Base-by-base conservation (phyloP, 1,284 basidiomycete species). In the Mycena citricolor region DNA sequence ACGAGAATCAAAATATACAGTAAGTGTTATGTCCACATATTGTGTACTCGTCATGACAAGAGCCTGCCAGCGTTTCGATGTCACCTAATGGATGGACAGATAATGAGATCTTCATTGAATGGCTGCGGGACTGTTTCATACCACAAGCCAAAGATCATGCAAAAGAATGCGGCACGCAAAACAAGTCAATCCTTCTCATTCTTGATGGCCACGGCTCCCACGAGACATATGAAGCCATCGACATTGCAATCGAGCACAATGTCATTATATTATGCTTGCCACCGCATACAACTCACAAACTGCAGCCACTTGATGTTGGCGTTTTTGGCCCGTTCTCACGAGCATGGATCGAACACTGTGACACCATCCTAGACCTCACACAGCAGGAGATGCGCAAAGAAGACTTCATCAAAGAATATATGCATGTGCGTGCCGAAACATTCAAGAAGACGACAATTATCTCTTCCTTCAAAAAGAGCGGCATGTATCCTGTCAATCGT, bases 31-130 rank as follows among this genome's bases (percentile, higher is more conserved):
- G 40, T 34, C 31, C n/a, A 8, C 8, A 17, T 36, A 17, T 8
- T 8, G 12, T 21, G 12, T 22, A 6, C 34, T 36, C 10, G 13
- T 7, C 34, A 12, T 21, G 19, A 17, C 24, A 17, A 36, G 19
- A 7, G 20, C 19, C 34, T 22, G 24, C 14, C 16, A 42, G 40
- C 17, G 31, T 47, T 35, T 51, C 50, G 7, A 53, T 42, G 2
- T 59, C 62, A 2, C 37, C 47, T 13, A 66, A 60, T 48, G 63
- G 67, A 0, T 69, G 67, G 66, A 67, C 65, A 3, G 48, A 60
- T 40, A 48, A 65, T 32, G 37, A 52, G 8, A 38, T 61, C 2
- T 54, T 57, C 19, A 26, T 36, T 4, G 40, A 58, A n/a, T 69
- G 65, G 63, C 59, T 69, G 20, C 11, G 53, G 38, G 34, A 59